Evolutionary conservation across 306 rosid genomes (phyloP), one percentile per base, ranked within the genome.

Genomic region (Corylus avellana): DNA sequence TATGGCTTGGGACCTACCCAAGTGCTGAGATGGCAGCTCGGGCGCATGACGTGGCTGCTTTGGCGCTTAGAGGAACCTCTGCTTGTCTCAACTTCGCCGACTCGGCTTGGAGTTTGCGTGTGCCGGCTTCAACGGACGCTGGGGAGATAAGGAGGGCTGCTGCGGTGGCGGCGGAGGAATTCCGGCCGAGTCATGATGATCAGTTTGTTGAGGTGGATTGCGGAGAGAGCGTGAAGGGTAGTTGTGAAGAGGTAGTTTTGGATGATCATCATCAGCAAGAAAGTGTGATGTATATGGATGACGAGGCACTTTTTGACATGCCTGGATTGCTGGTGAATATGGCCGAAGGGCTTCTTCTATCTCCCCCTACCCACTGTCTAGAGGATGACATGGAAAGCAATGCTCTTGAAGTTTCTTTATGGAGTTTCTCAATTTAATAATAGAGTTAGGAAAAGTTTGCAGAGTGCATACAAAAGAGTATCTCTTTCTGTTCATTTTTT

Each of bases 1-100:
- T 95, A 8, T 95, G 98, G 98, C 92, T 95, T 1, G 98, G 98
- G 14, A 95, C 98, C 0, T 91, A 91, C 69, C 80, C 87, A 0
- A 95, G 91, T 0, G 86, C 98, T 0, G 94, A 95, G 76, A 95
- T 92, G 95, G 98, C 98, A 0, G 98, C 98, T 0, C 85, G 98
- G 0, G 98, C 98, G 0, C 97, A 95, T 16, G 98, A 95, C 51
- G 94, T 95, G 35, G 98, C 98, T 0, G 94, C 92, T 1, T 82
- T 95, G 4, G 85, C 90, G 0, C 80, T 92, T 2, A 64, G 90
- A 0, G 97, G 94, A 0, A 91, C 79, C 63, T 86, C 86, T 0
- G 93, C 93, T 0, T 92, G 98, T 44, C 91, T 94, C 20, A 94
- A 94, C 54, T 94, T 94, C 9, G 95, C 94, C 0, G 97, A 94